Percentiles rank a stretch among this genome's conserved stretches.
Conservation (phyloP, 129 eudicot genomes). For the Calendula officinalis region DNA sequence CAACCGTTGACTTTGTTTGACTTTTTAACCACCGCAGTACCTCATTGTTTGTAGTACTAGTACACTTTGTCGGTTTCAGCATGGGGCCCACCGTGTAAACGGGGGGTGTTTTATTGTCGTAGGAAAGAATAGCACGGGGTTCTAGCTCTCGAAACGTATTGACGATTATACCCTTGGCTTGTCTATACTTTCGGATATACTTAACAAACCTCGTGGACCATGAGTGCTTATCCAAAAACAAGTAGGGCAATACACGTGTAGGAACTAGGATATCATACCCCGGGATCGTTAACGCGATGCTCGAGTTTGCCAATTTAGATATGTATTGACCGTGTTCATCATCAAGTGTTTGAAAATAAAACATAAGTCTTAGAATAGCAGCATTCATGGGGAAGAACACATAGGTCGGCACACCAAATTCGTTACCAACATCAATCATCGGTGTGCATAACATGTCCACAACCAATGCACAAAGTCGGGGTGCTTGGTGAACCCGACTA, state of each 20-base stretch:
- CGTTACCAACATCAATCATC: slow-evolving; percentile 50
- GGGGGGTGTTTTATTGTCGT: slow-evolving; percentile 30
- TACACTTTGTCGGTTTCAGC: slow-evolving; percentile 21
- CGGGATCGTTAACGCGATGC: slow-evolving; percentile 11
- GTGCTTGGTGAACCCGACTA: not conserved
- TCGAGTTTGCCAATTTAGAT: slow-evolving; percentile 18
- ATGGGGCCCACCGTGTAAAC: slow-evolving; percentile 53
- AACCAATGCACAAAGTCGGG: slow-evolving; percentile 31
- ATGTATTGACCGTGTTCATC: slow-evolving; percentile 34
- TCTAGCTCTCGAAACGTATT: slow-evolving; percentile 50
- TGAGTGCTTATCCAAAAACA: slow-evolving; percentile 20
- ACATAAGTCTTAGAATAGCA: slow-evolving; percentile 43
- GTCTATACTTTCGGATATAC: slow-evolving; percentile 34
- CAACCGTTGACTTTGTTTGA: slow-evolving; percentile 38
- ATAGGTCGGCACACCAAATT: slow-evolving; percentile 38
- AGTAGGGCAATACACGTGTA: slow-evolving; percentile 19
- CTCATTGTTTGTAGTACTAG: not conserved
- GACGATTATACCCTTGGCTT: slow-evolving; percentile 45
- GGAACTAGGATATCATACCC: slow-evolving; percentile 37
- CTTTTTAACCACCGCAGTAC: slow-evolving; percentile 40
- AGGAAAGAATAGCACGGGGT: slow-evolving; percentile 28
- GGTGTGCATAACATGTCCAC: slow-evolving; percentile 57
- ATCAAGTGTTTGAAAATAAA: slow-evolving; percentile 35
- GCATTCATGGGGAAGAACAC: slow-evolving; percentile 50
- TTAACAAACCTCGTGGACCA: slow-evolving; percentile 38